phyloP scores from a whole-genome alignment of 768 basidiomycete genomes.

The Tricholoma furcatifolium region DNA sequence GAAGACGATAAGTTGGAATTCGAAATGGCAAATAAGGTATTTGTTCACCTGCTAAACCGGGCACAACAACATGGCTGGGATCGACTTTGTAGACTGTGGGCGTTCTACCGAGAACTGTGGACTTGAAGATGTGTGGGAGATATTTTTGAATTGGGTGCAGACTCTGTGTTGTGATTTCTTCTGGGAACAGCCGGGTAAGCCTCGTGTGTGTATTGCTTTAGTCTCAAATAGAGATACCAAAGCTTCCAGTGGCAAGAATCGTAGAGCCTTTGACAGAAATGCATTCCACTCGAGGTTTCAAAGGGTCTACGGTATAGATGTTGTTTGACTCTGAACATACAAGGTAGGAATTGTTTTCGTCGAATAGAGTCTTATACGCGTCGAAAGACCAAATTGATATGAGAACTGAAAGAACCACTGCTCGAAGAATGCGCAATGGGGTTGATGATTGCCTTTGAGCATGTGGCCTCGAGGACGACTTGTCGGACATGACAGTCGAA shows the following conservation, averaged over 20 bases:
- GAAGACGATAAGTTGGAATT: background rate
- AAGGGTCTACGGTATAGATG: constrained; percentile 71
- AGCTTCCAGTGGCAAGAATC: constrained; percentile 48
- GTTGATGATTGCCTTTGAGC: background rate
- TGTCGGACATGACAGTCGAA: constrained; percentile 15
- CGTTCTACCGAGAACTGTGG: constrained; percentile 4
- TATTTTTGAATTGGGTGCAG: background rate
- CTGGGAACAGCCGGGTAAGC: constrained; percentile 9
- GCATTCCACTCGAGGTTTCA: constrained; percentile 54
- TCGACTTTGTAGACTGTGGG: constrained; percentile 17
- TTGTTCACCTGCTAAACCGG: constrained; percentile 64
- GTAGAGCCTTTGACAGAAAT: constrained; percentile 49
- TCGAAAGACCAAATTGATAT: constrained; percentile 12
- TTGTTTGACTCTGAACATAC: constrained; percentile 51
- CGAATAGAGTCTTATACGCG: constrained; percentile 28
- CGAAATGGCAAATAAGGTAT: background rate
- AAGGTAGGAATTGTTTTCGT: constrained; percentile 36
- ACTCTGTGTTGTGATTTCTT: constrained; percentile 10
- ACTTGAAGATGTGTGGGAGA: constrained; percentile 7
- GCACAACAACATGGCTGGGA: constrained; percentile 51
- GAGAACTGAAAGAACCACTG: constrained; percentile 10
- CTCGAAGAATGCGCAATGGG: background rate
- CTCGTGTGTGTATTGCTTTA: background rate
- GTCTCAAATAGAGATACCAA: constrained; percentile 31
- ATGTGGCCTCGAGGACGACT: constrained; percentile 1